These are phyloP conservation scores for Stephania japonica DNA, from an alignment of 164 flowering plant species.

Conservation along the genomic window DNA sequence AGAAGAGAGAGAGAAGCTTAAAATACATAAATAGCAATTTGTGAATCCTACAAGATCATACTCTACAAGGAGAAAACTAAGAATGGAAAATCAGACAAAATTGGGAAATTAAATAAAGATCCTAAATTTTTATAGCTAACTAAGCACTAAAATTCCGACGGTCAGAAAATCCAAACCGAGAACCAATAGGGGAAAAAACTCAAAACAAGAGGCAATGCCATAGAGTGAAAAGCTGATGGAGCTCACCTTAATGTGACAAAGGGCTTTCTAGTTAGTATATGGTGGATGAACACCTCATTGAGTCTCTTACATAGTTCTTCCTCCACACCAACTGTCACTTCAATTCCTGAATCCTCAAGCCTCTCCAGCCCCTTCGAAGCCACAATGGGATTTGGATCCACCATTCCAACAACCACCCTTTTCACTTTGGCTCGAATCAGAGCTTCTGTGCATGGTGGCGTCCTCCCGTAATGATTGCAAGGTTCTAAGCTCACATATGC, in stretches of 20 bases:
- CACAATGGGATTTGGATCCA: slow-evolving; percentile 93
- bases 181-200: neutral
- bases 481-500: slow-evolving; percentile 97
- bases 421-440: slow-evolving; percentile 82
- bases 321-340: slow-evolving; percentile 75
- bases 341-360: slow-evolving; percentile 68
- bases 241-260: slow-evolving; percentile 67
- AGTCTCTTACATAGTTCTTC: slow-evolving; percentile 75
- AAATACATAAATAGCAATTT: too few relatives aligned
- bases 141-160: neutral
- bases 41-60: too few relatives aligned
- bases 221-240: neutral
- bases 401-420: slow-evolving; percentile 89
- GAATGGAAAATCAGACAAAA: too few relatives aligned
- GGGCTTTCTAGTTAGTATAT: slow-evolving; percentile 78
- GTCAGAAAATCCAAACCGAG: neutral
- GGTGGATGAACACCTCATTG: slow-evolving; percentile 73
- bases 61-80: too few relatives aligned
- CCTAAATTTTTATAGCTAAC: neutral
- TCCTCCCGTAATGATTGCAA: slow-evolving; percentile 91
- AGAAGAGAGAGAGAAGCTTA: neutral
- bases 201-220: neutral
- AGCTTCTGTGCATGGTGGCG: slow-evolving; percentile 95
- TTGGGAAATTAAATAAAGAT: too few relatives aligned
- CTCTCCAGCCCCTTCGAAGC: slow-evolving; percentile 73